These are phyloP conservation scores for Taphrina flavorubra DNA, from an alignment of 1,139 yeast species.

Conservation along the genomic window DNA sequence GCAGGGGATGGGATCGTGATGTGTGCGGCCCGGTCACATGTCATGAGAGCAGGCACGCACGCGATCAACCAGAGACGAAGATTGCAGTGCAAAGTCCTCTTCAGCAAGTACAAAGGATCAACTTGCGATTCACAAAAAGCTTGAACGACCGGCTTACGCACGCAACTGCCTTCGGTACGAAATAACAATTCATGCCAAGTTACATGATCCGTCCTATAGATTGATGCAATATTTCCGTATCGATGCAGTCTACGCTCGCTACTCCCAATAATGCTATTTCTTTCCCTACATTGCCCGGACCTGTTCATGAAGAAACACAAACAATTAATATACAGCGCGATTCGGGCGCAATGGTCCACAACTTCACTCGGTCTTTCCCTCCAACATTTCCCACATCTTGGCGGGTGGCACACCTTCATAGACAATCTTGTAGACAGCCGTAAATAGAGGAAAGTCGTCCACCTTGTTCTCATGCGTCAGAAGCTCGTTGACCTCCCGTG, in stretches of 20 bases:
- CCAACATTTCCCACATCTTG: conserved; percentile 34
- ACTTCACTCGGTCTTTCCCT: background rate
- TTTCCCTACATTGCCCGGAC: background rate
- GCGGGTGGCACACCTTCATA: conserved; percentile 63
- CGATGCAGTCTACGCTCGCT: conserved; percentile 23
- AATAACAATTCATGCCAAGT: no score
- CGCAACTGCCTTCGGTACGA: no score
- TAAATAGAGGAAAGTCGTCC: conserved; percentile 84
- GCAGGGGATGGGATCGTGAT: no score
- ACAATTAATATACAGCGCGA: background rate
- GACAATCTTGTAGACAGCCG: conserved; percentile 80
- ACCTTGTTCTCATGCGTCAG: conserved; percentile 64
- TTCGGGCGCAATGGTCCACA: no score
- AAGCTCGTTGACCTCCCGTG: conserved; percentile 87
- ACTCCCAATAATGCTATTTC: background rate
- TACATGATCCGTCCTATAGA: background rate
- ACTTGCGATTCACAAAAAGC: no score
- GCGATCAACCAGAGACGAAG: no score
- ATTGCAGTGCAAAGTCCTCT: no score
- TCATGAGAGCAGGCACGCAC: no score
- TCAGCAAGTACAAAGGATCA: no score
- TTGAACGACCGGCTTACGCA: no score
- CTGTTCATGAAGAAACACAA: background rate
- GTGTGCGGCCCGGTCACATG: no score
- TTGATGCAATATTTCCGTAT: background rate